Evolutionary conservation across 2,329 filamentous ascomycete genomes (phyloP).

Genomic region (Fusarium kyushuense): DNA sequence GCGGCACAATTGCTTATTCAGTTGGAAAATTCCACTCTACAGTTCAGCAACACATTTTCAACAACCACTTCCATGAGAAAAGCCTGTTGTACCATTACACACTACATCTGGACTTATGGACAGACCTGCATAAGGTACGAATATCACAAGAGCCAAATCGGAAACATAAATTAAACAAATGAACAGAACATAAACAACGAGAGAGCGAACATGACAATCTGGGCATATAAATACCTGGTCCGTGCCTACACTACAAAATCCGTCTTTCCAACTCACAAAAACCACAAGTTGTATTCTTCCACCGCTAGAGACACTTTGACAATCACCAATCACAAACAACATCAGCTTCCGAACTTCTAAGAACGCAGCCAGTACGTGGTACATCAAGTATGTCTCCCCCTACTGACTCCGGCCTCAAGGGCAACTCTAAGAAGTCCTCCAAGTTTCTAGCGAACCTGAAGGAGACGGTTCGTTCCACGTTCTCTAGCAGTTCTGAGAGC

Average conservation of each 20-base stretch:
- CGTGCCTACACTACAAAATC: accelerated
- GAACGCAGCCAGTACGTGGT: background rate
- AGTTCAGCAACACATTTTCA: background rate
- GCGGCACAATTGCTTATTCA: background rate
- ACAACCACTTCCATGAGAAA: no score
- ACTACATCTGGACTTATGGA: background rate
- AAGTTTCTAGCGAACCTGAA: background rate
- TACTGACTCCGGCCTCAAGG: background rate
- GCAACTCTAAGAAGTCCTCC: background rate
- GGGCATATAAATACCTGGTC: background rate
- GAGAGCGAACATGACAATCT: no score
- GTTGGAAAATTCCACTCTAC: background rate
- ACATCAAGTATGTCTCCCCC: background rate
- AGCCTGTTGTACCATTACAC: background rate
- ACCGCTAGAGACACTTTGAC: background rate
- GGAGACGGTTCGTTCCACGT: background rate
- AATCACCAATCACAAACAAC: background rate
- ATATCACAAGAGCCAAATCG: accelerated
- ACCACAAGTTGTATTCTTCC: background rate
- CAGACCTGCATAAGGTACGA: accelerated
- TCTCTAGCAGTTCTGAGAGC: background rate
- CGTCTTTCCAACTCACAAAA: background rate
- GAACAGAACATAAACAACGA: background rate
- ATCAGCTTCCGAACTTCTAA: background rate
- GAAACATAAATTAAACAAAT: accelerated